phyloP scores from a whole-genome alignment of 148 eudicot species.

The Pharnaceum exiguum region DNA sequence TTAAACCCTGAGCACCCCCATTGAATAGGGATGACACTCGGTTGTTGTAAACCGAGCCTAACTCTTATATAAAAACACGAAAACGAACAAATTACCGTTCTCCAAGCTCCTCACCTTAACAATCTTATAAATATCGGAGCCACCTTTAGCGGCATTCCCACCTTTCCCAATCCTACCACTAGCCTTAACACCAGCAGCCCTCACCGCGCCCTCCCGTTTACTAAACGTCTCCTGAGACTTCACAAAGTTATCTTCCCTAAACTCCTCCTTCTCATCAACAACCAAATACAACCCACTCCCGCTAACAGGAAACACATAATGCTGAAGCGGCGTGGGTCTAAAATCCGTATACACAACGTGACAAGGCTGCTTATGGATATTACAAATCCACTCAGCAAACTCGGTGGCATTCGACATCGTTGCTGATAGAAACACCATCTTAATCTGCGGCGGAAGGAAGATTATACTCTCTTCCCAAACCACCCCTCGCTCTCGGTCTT shows the following conservation, averaged over 20 bases:
- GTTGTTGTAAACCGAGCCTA: no score
- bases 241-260: slow-evolving; percentile 82
- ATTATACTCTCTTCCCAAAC: slow-evolving; percentile 99
- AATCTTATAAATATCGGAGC: slow-evolving; percentile 93
- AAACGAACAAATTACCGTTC: neutral
- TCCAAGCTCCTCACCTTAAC: slow-evolving; percentile 54
- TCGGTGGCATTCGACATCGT: slow-evolving; percentile 97
- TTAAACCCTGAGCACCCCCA: no score
- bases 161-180: slow-evolving; percentile 82
- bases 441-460: slow-evolving; percentile 83
- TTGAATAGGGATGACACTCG: no score
- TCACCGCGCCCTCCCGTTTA: slow-evolving; percentile 49
- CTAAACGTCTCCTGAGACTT: slow-evolving; percentile 79
- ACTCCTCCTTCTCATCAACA: slow-evolving; percentile 97
- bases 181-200: slow-evolving; percentile 46
- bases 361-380: slow-evolving; percentile 91
- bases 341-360: slow-evolving; percentile 99
- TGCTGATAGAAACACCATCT: slow-evolving; percentile 94
- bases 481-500: slow-evolving; percentile 94
- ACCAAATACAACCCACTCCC: slow-evolving; percentile 89
- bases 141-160: slow-evolving; percentile 62
- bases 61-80: no score
- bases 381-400: slow-evolving; percentile 98
- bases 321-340: slow-evolving; percentile 93
- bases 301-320: slow-evolving; percentile 88